Evolutionary conservation across 176 grass and related monocot species (phyloP).

Genomic region (Oryza brachyantha): DNA sequence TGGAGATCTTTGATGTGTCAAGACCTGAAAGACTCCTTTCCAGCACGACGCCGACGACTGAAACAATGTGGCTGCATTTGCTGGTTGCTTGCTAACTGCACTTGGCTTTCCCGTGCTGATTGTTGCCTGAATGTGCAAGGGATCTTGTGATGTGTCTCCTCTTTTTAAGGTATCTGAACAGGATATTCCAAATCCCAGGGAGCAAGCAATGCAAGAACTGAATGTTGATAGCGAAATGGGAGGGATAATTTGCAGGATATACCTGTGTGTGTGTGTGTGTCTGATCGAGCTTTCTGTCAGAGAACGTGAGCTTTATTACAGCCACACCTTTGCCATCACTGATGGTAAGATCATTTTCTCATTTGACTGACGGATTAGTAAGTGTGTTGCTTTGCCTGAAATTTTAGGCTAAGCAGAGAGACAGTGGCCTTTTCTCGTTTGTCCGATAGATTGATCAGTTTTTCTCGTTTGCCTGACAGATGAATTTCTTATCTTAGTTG

Average conservation of each 20-base stretch:
- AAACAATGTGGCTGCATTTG: background rate
- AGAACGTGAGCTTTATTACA: background rate
- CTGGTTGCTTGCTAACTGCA: background rate
- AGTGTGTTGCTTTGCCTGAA: background rate
- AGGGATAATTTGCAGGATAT: conserved; percentile 31
- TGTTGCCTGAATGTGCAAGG: conserved; percentile 6
- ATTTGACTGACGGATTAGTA: background rate
- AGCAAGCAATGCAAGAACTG: background rate
- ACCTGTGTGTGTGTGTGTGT: background rate
- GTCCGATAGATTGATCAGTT: background rate
- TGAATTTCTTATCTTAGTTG: background rate
- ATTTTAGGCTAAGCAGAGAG: background rate
- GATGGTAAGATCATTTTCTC: background rate
- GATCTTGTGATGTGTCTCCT: conserved; percentile 24
- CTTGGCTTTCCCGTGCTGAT: background rate
- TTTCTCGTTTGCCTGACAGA: background rate
- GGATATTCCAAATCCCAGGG: conserved; percentile 31
- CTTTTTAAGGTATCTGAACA: conserved; percentile 32
- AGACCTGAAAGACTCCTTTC: background rate
- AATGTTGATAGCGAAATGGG: conserved; percentile 24
- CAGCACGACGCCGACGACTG: background rate
- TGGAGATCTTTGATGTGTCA: conserved; percentile 5
- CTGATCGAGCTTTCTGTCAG: background rate
- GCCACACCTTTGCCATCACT: background rate
- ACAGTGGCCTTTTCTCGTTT: background rate